phyloP scores from a whole-genome alignment of 192 early-diverging fungal genomes.

The Coemansia sp. region DNA sequence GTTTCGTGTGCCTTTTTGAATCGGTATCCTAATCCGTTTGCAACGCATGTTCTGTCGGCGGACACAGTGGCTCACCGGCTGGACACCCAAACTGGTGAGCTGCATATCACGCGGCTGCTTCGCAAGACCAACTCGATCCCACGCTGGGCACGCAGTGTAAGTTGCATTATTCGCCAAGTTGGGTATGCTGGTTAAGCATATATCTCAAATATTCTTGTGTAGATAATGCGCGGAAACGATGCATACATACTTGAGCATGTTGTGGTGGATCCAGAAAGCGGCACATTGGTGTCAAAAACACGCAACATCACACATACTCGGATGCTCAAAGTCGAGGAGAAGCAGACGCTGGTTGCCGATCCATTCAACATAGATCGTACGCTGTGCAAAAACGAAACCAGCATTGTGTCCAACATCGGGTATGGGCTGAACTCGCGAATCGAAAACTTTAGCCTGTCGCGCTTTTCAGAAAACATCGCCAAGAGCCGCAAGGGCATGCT shows the following conservation, averaged over 20 bases:
- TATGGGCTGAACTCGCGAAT: conserved; percentile 80
- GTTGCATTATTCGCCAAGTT: background rate
- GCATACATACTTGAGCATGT: conserved; percentile 92
- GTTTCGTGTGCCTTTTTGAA: conserved; percentile 89
- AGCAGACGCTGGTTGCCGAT: conserved; percentile 68
- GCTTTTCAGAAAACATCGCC: conserved; percentile 71
- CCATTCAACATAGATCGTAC: conserved; percentile 60
- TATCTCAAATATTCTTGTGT: background rate
- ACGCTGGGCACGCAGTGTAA: conserved; percentile 72
- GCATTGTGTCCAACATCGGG: conserved; percentile 83
- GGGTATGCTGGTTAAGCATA: background rate
- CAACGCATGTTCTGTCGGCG: conserved; percentile 85
- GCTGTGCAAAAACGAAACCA: conserved; percentile 73
- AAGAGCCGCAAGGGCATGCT: conserved; percentile 55
- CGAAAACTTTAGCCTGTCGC: conserved; percentile 83
- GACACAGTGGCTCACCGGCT: conserved; percentile 91
- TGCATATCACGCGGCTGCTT: conserved; percentile 85
- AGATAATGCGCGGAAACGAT: conserved; percentile 79
- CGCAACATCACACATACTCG: conserved; percentile 92
- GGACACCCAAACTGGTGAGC: conserved; percentile 71
- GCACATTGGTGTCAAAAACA: conserved; percentile 77
- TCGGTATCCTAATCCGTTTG: conserved; percentile 98
- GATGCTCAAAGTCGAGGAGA: conserved; percentile 90
- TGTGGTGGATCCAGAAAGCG: conserved; percentile 70
- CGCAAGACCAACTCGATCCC: conserved; percentile 86